phyloP scores from a whole-genome alignment of 805 yeast genomes.

The Vanderwaltozyma verrucispora region DNA sequence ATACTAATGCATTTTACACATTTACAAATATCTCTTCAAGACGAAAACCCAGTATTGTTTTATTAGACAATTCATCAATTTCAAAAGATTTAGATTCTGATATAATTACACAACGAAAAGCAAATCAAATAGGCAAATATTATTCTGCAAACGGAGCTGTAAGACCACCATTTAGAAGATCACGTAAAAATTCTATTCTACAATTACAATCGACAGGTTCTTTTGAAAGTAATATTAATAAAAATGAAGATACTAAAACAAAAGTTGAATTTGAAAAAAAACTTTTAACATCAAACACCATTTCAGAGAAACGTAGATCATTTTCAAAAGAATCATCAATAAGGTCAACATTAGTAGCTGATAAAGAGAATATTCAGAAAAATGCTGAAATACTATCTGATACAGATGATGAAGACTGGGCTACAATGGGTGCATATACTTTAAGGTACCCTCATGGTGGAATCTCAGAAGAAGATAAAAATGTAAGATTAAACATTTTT shows the following conservation, averaged over 20 bases:
- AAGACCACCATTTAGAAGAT: neutral
- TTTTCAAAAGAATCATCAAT: slow-evolving; percentile 26
- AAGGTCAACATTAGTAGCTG: slow-evolving; percentile 27
- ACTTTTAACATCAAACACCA: neutral
- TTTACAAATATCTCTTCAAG: slow-evolving; percentile 16
- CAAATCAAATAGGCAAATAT: neutral
- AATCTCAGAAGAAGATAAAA: too few species aligned
- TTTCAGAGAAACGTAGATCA: slow-evolving; percentile 28
- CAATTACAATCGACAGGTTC: too few species aligned
- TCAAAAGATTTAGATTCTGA: slow-evolving; percentile 1
- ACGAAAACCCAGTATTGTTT: slow-evolving; percentile 3
- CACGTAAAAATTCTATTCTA: neutral
- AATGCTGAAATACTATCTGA: slow-evolving; percentile 34
- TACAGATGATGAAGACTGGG: slow-evolving; percentile 98
- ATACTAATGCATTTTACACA: slow-evolving; percentile 7
- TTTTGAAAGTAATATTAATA: slow-evolving; percentile 1
- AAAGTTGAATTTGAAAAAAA: slow-evolving; percentile 6
- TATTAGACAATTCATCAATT: neutral
- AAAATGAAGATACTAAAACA: slow-evolving; percentile 1
- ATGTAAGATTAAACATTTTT: too few species aligned
- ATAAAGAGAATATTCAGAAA: slow-evolving; percentile 25
- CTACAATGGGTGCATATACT: slow-evolving; percentile 58
- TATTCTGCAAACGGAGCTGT: neutral
- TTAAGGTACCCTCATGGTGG: slow-evolving; percentile 17
- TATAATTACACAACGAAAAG: neutral